Conservation (phyloP, 306 rosid species). For the Quercus robur region DNA sequence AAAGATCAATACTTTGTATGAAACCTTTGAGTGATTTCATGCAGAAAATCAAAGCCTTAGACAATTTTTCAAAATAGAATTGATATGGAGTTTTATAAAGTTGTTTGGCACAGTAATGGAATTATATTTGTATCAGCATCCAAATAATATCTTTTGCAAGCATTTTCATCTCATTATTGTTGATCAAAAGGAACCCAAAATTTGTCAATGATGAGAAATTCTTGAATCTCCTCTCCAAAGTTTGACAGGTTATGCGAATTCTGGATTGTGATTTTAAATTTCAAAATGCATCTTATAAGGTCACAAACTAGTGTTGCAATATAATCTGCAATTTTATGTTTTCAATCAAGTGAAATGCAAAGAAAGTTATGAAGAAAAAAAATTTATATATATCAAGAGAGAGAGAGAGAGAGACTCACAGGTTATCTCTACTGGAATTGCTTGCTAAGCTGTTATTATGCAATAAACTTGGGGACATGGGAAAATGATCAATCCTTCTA, state of each 20-base stretch:
- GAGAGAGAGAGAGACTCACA: conserved; percentile 55
- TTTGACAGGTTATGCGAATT: not conserved
- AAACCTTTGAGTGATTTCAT: no score
- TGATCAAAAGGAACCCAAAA: not conserved
- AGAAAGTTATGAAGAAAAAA: not conserved
- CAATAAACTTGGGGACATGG: conserved; percentile 93
- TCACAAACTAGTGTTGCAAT: not conserved
- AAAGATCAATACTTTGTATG: not conserved
- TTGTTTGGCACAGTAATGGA: not conserved
- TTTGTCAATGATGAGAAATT: not conserved
- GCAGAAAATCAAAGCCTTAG: not conserved
- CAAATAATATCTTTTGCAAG: not conserved
- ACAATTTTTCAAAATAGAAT: not conserved
- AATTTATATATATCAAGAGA: no score
- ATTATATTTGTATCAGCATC: not conserved
- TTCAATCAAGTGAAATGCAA: not conserved
- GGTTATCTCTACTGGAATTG: conserved; percentile 63
- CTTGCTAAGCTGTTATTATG: conserved; percentile 63
- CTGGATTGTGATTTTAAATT: not conserved
- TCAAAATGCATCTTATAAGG: not conserved
- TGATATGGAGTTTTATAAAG: not conserved
- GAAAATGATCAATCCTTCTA: conserved; percentile 53
- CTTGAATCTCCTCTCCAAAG: not conserved
- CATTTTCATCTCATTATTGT: conserved; percentile 3
- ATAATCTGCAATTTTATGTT: not conserved